Conservation (phyloP, 768 basidiomycete species). For the Phanerochaete carnosa region DNA sequence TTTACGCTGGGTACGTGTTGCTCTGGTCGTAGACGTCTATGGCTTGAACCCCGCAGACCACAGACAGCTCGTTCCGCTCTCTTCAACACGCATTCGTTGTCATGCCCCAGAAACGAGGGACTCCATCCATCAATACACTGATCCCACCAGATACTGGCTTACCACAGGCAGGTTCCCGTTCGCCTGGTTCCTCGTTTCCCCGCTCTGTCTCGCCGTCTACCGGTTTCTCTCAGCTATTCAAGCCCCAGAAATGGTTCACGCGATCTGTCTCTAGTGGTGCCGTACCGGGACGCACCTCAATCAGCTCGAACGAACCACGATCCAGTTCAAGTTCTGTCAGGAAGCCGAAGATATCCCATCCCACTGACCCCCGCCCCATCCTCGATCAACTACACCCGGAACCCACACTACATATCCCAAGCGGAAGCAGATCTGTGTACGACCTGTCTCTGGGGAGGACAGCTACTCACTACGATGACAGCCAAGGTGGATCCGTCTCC, state of each 20-base stretch:
- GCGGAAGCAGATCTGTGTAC: constrained; percentile 61
- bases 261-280: constrained; percentile 51
- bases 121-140: constrained; percentile 29
- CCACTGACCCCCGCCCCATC: constrained; percentile 79
- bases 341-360: constrained; percentile 81
- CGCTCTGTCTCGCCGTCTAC: constrained; percentile 66
- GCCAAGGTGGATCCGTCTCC: constrained; percentile 17
- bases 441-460: constrained; percentile 51
- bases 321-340: constrained; percentile 45
- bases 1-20: not conserved
- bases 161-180: constrained; percentile 13
- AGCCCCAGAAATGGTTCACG: constrained; percentile 70
- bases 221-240: constrained; percentile 63
- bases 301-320: constrained; percentile 40
- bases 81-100: not conserved
- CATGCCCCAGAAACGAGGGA: constrained; percentile 47
- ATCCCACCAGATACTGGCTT: constrained; percentile 21
- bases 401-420: constrained; percentile 35
- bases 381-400: constrained; percentile 43
- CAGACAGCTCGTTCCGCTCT: not conserved
- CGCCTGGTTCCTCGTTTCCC: constrained; percentile 32
- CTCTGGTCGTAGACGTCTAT: too few species aligned
- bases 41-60: not conserved
- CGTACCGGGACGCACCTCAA: constrained; percentile 36
- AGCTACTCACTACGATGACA: constrained; percentile 39